Base-by-base conservation (phyloP, 495 filamentous ascomycete species). In the Umbilicaria muhlenbergii region DNA sequence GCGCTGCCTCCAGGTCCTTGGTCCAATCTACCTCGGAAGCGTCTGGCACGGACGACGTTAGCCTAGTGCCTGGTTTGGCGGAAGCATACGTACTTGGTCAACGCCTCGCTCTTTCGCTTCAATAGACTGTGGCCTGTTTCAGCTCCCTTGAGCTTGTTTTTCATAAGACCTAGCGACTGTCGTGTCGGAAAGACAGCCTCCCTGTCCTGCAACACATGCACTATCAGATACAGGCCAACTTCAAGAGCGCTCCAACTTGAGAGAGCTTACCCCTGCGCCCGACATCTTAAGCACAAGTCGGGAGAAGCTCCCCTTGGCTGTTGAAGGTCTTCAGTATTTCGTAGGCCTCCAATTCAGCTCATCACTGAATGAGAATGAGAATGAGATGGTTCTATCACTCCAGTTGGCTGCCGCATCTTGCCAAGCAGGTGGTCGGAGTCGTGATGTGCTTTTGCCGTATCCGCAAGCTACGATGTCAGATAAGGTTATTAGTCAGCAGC, bases 111-210 rank as follows among this genome's bases (percentile, higher is more conserved):
- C 70, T 93, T 93, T 60, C 86, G 71, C 70, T 93, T 93, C 38
- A 93, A 65, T 51, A 93, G 66, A 58, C 69, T 86, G 66, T 93
- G 86, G 16, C 86, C 86, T 18, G 72, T 88, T 61, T 93, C 83
- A 41, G 91, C 91, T 36, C 91, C 91, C 67, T 99, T 99, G 54
- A 99, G 77, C 74, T 99, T 99, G 48, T 78, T 77, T 67, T 99
- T 96, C 92, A 99, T 99, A 55, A 88, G 63, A 50, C 84, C 86
- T 58, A 99, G 66, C 48, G 87, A 93, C 73, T 99, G 91, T 56
- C 91, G 83, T 54, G 91, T 99, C 50, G 91, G 84, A 67, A 99
- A 99, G 70, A 99, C 91, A 57, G 88, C 71, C 66, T 99, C 91
- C 57, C 84, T 68, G 56, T 84, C 82, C 83, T 87, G 53, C 35